Conservation (phyloP, 2,329 filamentous ascomycete genomes). For the Penicillium sp. region DNA sequence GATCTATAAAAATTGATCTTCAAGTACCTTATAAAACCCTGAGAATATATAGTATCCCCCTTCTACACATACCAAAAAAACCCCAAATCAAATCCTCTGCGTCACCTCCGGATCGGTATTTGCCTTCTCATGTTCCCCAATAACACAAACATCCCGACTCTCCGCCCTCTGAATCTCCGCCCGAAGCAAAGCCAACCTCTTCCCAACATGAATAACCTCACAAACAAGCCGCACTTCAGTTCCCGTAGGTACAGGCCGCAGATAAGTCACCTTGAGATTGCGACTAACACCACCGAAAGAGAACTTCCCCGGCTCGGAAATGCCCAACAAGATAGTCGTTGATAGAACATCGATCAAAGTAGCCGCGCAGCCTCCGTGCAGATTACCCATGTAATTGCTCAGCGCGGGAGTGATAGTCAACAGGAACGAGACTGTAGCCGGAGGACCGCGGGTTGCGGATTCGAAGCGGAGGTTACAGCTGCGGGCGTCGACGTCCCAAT, state of each 20-base stretch:
- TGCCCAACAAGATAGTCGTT: constrained; percentile 55
- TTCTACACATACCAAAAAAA: background rate
- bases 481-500: constrained; percentile 31
- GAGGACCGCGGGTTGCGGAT: constrained; percentile 36
- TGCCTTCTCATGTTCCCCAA: constrained; percentile 65
- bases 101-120: constrained; percentile 53
- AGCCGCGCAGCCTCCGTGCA: constrained; percentile 77
- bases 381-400: constrained; percentile 85
- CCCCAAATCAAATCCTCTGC: constrained; percentile 24
- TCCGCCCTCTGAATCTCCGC: constrained; percentile 55
- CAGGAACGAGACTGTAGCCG: constrained; percentile 34
- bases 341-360: constrained; percentile 68
- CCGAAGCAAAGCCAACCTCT: constrained; percentile 52
- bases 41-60: background rate
- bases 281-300: constrained; percentile 62
- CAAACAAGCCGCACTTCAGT: constrained; percentile 54
- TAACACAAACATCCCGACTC: constrained; percentile 54
- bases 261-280: constrained; percentile 65
- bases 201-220: constrained; percentile 59
- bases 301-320: constrained; percentile 62
- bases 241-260: constrained; percentile 59
- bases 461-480: constrained; percentile 38
- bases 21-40: background rate
- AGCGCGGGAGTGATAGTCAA: constrained; percentile 74
- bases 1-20: constrained; percentile 9